A percentile compares a stretch with the other conserved stretches of the same genome.
Conservation (phyloP, 768 basidiomycete species). For the Candolleomyces eurysporus region DNA sequence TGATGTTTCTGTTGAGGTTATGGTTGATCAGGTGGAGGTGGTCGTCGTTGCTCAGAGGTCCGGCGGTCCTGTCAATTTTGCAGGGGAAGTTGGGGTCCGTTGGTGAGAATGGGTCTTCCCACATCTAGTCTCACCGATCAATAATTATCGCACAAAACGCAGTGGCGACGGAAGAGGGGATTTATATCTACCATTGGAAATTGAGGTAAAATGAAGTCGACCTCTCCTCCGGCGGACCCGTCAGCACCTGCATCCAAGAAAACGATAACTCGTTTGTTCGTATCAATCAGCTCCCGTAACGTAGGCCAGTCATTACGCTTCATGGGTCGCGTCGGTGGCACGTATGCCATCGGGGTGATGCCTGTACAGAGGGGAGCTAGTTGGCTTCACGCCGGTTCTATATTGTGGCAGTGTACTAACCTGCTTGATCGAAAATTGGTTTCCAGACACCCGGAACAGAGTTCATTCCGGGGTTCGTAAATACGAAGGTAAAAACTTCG, state of each 20-base stretch:
- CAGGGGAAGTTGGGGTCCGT: conserved; percentile 54
- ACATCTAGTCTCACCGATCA: conserved; percentile 34
- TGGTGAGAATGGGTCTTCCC: conserved; percentile 56
- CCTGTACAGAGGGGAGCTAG: conserved; percentile 20
- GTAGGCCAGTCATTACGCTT: conserved; percentile 58
- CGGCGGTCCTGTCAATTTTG: conserved; percentile 47
- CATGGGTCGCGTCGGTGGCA: conserved; percentile 46
- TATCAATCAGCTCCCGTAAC: conserved; percentile 58
- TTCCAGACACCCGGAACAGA: conserved; percentile 49
- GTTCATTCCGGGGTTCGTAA: conserved; percentile 63
- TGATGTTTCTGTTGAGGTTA: conserved; percentile 45
- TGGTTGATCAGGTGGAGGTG: conserved; percentile 64
- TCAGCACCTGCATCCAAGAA: conserved; percentile 57
- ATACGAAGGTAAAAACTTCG: conserved; percentile 62
- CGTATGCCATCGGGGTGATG: conserved; percentile 45
- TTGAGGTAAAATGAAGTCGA: conserved; percentile 54
- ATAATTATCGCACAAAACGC: no score
- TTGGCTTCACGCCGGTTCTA: not conserved
- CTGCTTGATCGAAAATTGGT: conserved; percentile 49
- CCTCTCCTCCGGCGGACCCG: conserved; percentile 26
- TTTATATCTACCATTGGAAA: conserved; percentile 46
- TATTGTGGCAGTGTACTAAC: conserved; percentile 23
- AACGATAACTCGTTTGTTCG: conserved; percentile 56
- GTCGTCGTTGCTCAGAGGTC: conserved; percentile 45
- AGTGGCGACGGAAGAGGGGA: not conserved